These are phyloP conservation scores for Lepiota subincarnata DNA, from an alignment of 768 basidiomycete genomes.

Conservation along the genomic window DNA sequence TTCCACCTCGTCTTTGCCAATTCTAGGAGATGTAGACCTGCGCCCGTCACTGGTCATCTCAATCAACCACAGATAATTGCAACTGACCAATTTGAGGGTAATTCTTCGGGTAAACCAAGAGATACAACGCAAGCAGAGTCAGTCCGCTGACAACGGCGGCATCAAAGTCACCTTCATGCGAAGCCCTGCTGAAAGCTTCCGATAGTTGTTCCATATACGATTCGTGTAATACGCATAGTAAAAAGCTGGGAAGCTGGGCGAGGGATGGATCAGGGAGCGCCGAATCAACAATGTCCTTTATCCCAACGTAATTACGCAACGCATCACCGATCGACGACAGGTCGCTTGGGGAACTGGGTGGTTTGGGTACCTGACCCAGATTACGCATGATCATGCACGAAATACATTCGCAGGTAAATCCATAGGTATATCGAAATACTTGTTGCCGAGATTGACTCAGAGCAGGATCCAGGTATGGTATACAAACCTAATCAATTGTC, in stretches of 20 bases:
- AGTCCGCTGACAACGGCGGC: conserved; percentile 51
- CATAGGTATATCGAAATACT: conserved; percentile 59
- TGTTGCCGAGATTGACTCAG: conserved; percentile 56
- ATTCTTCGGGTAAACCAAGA: conserved; percentile 66
- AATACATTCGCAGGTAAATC: conserved; percentile 59
- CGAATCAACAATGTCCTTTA: conserved; percentile 20
- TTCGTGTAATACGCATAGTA: conserved; percentile 49
- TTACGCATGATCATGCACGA: conserved; percentile 47
- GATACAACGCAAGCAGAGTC: conserved; percentile 61
- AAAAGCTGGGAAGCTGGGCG: conserved; percentile 33
- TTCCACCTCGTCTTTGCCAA: conserved; percentile 81
- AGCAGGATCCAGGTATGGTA: conserved; percentile 79
- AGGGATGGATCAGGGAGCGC: conserved; percentile 26
- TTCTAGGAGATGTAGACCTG: conserved; percentile 75
- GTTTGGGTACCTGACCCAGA: conserved; percentile 33
- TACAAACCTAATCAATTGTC: conserved; percentile 46
- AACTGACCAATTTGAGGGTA: conserved; percentile 78
- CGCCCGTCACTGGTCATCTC: background rate
- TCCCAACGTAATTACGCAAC: conserved; percentile 37
- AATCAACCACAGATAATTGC: background rate
- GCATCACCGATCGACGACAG: conserved; percentile 24
- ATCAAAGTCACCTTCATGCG: conserved; percentile 59
- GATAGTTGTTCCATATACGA: conserved; percentile 54
- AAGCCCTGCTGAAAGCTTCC: conserved; percentile 61
- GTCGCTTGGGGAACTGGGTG: conserved; percentile 31